phyloP scores from a whole-genome alignment of 257 asterid species.

The Rhazya stricta region DNA sequence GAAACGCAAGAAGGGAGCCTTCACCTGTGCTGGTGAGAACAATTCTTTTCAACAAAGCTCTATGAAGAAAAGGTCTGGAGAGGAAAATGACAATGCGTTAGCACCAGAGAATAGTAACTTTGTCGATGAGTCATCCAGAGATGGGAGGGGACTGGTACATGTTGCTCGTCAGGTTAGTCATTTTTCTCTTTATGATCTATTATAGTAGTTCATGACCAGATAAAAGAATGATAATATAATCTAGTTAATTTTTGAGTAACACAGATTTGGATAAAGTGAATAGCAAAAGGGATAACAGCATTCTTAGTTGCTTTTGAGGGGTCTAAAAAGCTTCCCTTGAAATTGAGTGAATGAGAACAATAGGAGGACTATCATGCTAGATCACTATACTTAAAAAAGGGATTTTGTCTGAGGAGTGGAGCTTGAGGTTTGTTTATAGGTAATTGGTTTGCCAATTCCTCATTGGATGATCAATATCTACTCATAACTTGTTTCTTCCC shows the following conservation, averaged over 20 bases:
- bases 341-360: neutral
- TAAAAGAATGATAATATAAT: neutral
- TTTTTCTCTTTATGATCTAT: neutral
- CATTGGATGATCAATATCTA: constrained; percentile 1
- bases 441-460: neutral
- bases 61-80: constrained; percentile 15
- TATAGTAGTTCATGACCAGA: neutral
- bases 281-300: neutral
- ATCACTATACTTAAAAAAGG: neutral
- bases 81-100: constrained; percentile 19
- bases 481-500: constrained; percentile 1
- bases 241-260: neutral
- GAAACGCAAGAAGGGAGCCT: constrained; percentile 39
- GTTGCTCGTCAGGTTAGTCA: constrained; percentile 42
- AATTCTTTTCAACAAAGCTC: constrained; percentile 20
- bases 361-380: neutral
- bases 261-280: neutral
- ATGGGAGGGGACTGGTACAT: constrained; percentile 30
- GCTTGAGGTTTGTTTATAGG: neutral
- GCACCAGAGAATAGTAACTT: constrained; percentile 13
- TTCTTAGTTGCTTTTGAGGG: neutral
- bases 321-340: neutral
- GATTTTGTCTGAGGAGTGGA: neutral
- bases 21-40: constrained; percentile 25
- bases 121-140: constrained; percentile 16